phyloP scores from a whole-genome alignment of 2,329 filamentous ascomycete genomes.

The Colletotrichum cuscutae region DNA sequence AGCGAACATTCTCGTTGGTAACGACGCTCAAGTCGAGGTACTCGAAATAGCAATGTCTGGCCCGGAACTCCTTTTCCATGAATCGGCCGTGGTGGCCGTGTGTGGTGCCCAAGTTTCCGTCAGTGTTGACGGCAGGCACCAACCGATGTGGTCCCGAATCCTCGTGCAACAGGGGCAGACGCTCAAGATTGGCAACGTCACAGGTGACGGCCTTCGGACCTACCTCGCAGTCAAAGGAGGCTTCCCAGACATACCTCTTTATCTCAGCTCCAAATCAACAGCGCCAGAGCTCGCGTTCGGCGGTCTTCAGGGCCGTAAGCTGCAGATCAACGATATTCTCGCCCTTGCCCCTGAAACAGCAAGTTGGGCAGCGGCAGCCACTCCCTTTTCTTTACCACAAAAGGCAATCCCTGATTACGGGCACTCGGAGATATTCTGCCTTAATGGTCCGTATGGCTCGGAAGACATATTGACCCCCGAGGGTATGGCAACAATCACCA shows the following conservation, averaged over 20 bases:
- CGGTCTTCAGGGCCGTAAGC: slow-evolving; percentile 67
- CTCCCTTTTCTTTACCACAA: not conserved
- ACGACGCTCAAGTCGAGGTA: slow-evolving; percentile 59
- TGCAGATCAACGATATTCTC: slow-evolving; percentile 64
- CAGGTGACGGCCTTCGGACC: slow-evolving; percentile 62
- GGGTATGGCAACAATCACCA: slow-evolving; percentile 67
- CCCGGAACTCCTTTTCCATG: not conserved
- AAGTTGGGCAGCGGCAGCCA: slow-evolving; percentile 9
- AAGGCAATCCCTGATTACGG: slow-evolving; percentile 26
- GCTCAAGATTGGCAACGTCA: slow-evolving; percentile 53
- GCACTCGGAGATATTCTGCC: slow-evolving; percentile 38
- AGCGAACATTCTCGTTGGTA: slow-evolving; percentile 70
- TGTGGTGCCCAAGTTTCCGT: not conserved
- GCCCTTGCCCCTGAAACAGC: slow-evolving; percentile 46
- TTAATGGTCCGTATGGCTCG: slow-evolving; percentile 46
- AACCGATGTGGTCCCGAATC: slow-evolving; percentile 8
- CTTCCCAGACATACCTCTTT: slow-evolving; percentile 57
- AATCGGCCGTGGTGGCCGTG: not conserved
- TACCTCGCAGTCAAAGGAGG: slow-evolving; percentile 65
- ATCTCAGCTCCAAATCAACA: slow-evolving; percentile 69
- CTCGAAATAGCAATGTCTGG: slow-evolving; percentile 53
- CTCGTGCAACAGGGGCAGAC: not conserved
- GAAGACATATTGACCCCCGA: slow-evolving; percentile 49
- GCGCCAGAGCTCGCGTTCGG: slow-evolving; percentile 67
- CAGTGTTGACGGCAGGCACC: not conserved